Percentiles rank a stretch among this genome's conserved stretches.
These are phyloP conservation scores for Chaetomiaceae sp. DNA, from an alignment of 2,329 filamentous ascomycete species.

Conservation along the genomic window DNA sequence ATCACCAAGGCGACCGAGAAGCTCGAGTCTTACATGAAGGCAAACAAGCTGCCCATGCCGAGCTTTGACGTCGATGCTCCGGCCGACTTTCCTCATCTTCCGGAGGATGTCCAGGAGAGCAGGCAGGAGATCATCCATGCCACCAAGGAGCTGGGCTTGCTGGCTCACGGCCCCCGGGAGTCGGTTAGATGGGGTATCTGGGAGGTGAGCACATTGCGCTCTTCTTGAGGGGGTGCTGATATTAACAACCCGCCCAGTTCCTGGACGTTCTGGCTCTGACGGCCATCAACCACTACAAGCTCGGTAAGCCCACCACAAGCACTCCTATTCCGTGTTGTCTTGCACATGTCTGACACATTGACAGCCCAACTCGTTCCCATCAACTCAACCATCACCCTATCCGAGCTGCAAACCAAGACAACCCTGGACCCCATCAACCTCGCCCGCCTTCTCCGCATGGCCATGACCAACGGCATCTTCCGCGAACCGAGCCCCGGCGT, in stretches of 20 bases:
- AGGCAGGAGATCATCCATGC: constrained; percentile 46
- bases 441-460: constrained; percentile 49
- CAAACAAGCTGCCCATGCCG: constrained; percentile 39
- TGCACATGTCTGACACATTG: constrained; percentile 11
- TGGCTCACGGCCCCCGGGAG: constrained; percentile 49
- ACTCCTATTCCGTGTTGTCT: too few relatives aligned
- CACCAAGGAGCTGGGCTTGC: constrained; percentile 43
- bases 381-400: constrained; percentile 40
- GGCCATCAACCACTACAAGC: constrained; percentile 46
- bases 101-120: constrained; percentile 41
- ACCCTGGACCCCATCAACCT: constrained; percentile 47
- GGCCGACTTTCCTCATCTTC: constrained; percentile 44
- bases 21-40: constrained; percentile 44
- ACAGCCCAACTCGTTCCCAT: constrained; percentile 49
- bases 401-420: constrained; percentile 43
- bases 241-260: constrained; percentile 34
- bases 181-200: constrained; percentile 49
- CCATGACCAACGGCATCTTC: constrained; percentile 56
- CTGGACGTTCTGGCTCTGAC: constrained; percentile 48
- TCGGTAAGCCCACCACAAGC: constrained; percentile 46
- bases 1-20: constrained; percentile 47
- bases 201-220: constrained; percentile 37
- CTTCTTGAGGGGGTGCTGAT: neutral
- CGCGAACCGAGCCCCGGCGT: constrained; percentile 45
- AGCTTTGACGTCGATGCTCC: constrained; percentile 44